Percentiles rank a stretch among this genome's conserved stretches.
Evolutionary conservation across 352 stramenopile genomes (phyloP).

Genomic region (Globisporangium cederbergense): DNA sequence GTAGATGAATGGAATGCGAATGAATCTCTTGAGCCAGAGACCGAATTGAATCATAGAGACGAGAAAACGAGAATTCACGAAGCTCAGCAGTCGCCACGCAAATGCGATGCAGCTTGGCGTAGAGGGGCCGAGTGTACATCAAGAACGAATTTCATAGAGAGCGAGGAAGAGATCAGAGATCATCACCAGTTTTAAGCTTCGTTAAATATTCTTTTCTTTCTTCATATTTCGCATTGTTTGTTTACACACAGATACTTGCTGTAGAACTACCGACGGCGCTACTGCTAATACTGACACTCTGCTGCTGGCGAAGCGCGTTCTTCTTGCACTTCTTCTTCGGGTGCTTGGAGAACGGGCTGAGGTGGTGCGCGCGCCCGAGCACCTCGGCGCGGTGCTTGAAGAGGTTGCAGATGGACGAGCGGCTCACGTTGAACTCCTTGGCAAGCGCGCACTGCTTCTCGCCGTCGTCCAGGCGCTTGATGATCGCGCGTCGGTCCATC

Average conservation of each 20-base stretch:
- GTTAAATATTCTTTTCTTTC: neutral
- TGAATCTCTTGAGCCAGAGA: too few species aligned
- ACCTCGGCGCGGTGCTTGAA: conserved; percentile 62
- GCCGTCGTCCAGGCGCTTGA: conserved; percentile 50
- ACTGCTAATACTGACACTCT: neutral
- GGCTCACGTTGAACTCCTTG: conserved; percentile 68
- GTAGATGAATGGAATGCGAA: too few species aligned
- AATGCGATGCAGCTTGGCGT: neutral
- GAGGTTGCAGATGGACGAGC: conserved; percentile 65
- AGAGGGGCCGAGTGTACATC: neutral
- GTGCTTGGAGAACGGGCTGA: conserved; percentile 49
- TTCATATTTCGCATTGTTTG: neutral
- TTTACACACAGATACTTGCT: neutral
- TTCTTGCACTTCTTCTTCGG: conserved; percentile 38
- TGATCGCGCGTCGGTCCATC: conserved; percentile 58
- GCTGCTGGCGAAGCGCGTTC: neutral
- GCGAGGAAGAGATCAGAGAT: neutral
- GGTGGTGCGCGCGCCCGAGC: conserved; percentile 42
- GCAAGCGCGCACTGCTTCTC: conserved; percentile 62
- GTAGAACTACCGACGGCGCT: neutral
- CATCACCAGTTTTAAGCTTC: neutral
- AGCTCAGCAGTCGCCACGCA: too few species aligned
- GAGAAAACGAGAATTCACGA: too few species aligned
- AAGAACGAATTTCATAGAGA: neutral
- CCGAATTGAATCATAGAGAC: too few species aligned